phyloP scores from a whole-genome alignment of 257 asterid species.

The Fraxinus excelsior region DNA sequence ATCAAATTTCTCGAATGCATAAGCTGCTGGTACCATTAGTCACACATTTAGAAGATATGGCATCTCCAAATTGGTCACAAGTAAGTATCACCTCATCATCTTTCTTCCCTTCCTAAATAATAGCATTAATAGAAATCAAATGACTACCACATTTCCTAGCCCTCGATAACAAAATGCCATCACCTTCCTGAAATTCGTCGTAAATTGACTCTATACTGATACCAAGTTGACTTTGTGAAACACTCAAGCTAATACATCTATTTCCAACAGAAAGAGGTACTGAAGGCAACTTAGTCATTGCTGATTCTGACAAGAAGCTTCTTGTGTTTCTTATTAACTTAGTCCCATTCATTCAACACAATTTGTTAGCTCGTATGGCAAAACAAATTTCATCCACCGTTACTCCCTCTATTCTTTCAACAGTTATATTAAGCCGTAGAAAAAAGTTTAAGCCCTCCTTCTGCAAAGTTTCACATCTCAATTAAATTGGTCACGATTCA shows the following conservation, averaged over 20 bases:
- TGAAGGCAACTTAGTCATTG: conserved; percentile 50
- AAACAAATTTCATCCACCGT: conserved; percentile 51
- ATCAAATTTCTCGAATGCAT: conserved; percentile 38
- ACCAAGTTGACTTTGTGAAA: conserved; percentile 38
- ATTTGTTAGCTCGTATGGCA: conserved; percentile 43
- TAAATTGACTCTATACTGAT: conserved; percentile 31
- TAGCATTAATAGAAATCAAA: conserved; percentile 28
- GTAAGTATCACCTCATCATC: conserved; percentile 22
- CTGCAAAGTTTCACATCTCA: not conserved
- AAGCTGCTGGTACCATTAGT: conserved; percentile 23
- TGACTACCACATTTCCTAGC: conserved; percentile 28
- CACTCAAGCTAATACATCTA: conserved; percentile 25
- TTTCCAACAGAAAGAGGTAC: conserved; percentile 38
- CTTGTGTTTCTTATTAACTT: conserved; percentile 45
- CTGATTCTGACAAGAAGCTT: conserved; percentile 32
- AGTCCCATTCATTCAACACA: conserved; percentile 48
- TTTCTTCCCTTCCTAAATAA: conserved; percentile 19
- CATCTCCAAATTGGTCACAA: conserved; percentile 15
- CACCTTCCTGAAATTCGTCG: conserved; percentile 32
- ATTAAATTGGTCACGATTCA: conserved; percentile 10
- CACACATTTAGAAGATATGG: conserved; percentile 26
- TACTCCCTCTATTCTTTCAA: not conserved
- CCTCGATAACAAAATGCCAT: conserved; percentile 20
- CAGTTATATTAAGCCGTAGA: conserved; percentile 10
- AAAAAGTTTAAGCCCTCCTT: conserved; percentile 5